Base-by-base conservation (phyloP, 371 early-diverging fungal species). In the Mucor racemosus region DNA sequence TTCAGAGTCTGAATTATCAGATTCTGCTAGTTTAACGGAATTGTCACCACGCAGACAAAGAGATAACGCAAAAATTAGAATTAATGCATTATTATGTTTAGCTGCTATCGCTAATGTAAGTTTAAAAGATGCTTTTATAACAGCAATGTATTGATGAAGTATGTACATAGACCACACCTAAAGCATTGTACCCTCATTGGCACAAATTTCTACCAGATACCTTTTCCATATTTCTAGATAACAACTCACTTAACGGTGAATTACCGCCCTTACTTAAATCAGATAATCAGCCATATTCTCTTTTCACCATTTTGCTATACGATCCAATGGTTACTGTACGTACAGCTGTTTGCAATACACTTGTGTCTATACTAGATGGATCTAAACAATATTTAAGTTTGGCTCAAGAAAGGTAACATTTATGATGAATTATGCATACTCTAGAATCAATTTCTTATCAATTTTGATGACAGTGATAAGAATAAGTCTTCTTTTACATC, bases 1-100 rank as follows among this genome's bases (percentile, higher is more conserved):
- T 42, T 88, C 90, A 34, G 90, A 90, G 58, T 88, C 90, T 14
- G 89, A 88, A 64, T 41, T 86, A 48, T 88, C 88, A 3, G 91
- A 91, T 73, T 78, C 85, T 17, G 34, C 50, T 38, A 42, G 36
- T 13, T 15, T 36, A 14, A 42, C 50, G 11, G 68, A 68, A 53
- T 41, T 57, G 39, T 72, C 73, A 11, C 73, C 73, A 13, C 39
- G 68, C 36, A 58, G 69, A 68, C 73, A 72, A 46, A 46, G 79
- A 58, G 83, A 84, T 35, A 76, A 80, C 58, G 77, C 86, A 11
- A 84, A 86, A 50, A 83, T 90, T 33, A 74, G 86, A 38, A 76
- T 82, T 33, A 86, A 88, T 74, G 88, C 89, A 1, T 63, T 90
- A 3, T 66, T 86, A 17, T 86, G 86, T 53, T 69, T 90, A 0